Conservation (phyloP, 257 asterid species). For the Verbena officinalis region DNA sequence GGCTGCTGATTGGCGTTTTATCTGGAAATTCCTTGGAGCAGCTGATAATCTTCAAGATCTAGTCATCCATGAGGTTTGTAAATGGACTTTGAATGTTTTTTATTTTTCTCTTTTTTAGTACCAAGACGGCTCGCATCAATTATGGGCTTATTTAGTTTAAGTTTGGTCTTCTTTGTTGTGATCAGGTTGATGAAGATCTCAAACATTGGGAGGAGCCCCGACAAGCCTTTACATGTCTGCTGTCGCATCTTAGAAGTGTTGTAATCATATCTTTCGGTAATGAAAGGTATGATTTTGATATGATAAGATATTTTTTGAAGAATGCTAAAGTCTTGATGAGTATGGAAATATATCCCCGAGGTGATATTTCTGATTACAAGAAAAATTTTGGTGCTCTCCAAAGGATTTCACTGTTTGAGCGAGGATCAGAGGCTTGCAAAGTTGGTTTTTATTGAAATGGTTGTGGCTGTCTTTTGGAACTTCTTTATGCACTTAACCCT, state of each 20-base stretch:
- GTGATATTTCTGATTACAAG: not conserved
- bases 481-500: no score
- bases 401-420: not conserved
- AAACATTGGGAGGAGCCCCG: constrained; percentile 22
- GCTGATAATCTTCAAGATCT: constrained; percentile 23
- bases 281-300: constrained; percentile 12
- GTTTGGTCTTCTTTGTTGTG: not conserved
- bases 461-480: no score
- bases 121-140: not conserved
- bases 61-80: not conserved
- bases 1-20: constrained; percentile 2
- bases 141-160: not conserved
- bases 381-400: not conserved
- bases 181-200: not conserved
- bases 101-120: not conserved
- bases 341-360: not conserved
- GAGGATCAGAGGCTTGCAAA: not conserved
- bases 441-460: no score
- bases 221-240: constrained; percentile 11
- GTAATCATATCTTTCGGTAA: not conserved
- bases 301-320: constrained; percentile 23
- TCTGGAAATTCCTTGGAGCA: not conserved
- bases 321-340: constrained; percentile 14
- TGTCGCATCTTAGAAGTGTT: constrained; percentile 7
- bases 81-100: not conserved